Conservation (phyloP, 768 basidiomycete genomes). For the Suillus fuscotomentosus region DNA sequence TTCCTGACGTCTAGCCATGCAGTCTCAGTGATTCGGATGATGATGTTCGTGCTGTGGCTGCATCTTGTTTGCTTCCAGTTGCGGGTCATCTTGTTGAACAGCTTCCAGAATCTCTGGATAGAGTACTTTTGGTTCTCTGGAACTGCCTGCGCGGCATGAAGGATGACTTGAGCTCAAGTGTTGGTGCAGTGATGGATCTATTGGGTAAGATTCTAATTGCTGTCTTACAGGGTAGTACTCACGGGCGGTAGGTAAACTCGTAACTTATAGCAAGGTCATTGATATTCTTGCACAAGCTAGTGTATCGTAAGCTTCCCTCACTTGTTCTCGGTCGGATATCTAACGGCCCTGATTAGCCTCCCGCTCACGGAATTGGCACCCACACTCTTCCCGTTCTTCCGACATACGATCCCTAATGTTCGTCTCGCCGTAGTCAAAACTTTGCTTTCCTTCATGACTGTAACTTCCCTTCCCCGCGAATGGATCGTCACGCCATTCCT, state of each 20-base stretch:
- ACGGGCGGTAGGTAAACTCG: slow-evolving; percentile 64
- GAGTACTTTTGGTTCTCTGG: slow-evolving; percentile 86
- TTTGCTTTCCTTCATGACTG: slow-evolving; percentile 80
- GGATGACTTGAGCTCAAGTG: slow-evolving; percentile 95
- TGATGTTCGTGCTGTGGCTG: slow-evolving; percentile 94
- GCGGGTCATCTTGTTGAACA: slow-evolving; percentile 74
- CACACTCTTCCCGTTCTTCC: slow-evolving; percentile 92
- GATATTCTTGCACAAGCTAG: slow-evolving; percentile 64
- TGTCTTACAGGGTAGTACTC: slow-evolving; percentile 7
- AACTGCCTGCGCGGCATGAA: slow-evolving; percentile 88
- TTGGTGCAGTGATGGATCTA: slow-evolving; percentile 96
- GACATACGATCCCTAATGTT: slow-evolving; percentile 93
- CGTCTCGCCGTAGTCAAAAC: slow-evolving; percentile 92
- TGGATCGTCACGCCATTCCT: slow-evolving; percentile 83
- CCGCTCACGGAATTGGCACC: slow-evolving; percentile 82
- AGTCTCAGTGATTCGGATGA: slow-evolving; percentile 91
- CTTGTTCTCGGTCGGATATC: slow-evolving; percentile 2
- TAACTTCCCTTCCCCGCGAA: slow-evolving; percentile 66
- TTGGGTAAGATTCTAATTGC: slow-evolving; percentile 54
- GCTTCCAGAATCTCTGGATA: slow-evolving; percentile 67
- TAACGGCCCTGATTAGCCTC: slow-evolving; percentile 42
- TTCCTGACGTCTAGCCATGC: slow-evolving; percentile 13
- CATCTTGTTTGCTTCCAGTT: slow-evolving; percentile 89
- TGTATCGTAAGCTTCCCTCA: slow-evolving; percentile 61
- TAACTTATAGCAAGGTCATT: slow-evolving; percentile 77